Evolutionary conservation across 2,329 filamentous ascomycete genomes (phyloP), one percentile per base, ranked within the genome.

Genomic region (Cucurbitaria berberidis): DNA sequence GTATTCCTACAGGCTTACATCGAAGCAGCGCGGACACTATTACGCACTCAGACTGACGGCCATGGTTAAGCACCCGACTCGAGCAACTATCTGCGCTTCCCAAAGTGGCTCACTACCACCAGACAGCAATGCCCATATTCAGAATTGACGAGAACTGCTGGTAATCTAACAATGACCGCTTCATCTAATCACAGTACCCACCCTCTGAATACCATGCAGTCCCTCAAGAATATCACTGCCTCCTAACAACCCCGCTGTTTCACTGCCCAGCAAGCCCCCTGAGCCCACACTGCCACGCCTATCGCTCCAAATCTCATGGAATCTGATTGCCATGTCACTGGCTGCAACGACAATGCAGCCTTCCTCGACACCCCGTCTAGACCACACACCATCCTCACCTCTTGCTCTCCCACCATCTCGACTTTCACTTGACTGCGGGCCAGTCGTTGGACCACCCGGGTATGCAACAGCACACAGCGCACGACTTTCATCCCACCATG

Each of bases 301-400:
- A 62, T 84, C 83, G n/a, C 84, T 82, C 95, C 93, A 98, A 10
- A 99, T 86, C 77, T 98, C 93, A 74, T 98, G 92, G 67, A 98
- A 98, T 70, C 95, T 95, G 74, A 98, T 89, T 64, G 86, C 96
- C 70, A 91, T 88, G 75, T 98, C 93, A 69, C 92, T 96, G 38
- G 91, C 89, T 15, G 93, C 93, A 47, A 99, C 89, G 16, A 97
- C 89, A 62, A 99, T 88, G 70, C 92, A 96, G 0, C 90, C 91
- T 64, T 93, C 90, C 60, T 86, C 82, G 5, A 81, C 78, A 0
- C 84, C 86, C 18, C 85, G 80, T 44, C 77, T 79, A 57, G 81
- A 81, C 74, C 80, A 82, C 41, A 79, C 76, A n/a, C 80, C 81
- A 51, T 82, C 82, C 67, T 86, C 80, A 64, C 77, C 68, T 76